phyloP scores from a whole-genome alignment of 257 asterid species.

The Jacaranda copaia region DNA sequence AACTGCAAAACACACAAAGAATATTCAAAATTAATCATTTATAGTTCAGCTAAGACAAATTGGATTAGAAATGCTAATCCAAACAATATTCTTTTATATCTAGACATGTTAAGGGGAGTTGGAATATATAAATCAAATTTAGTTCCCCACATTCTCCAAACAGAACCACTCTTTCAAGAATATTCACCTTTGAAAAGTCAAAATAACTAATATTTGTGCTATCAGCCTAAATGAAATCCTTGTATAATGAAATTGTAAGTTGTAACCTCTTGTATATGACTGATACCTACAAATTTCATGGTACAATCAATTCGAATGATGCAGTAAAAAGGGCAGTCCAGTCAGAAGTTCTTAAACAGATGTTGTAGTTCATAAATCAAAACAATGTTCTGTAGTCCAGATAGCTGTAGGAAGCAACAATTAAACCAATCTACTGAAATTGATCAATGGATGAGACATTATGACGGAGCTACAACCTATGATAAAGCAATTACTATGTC shows the following conservation, averaged over 20 bases:
- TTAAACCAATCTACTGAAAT: neutral
- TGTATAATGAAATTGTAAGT: neutral
- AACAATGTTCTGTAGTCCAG: neutral
- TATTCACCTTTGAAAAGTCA: neutral
- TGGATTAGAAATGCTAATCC: neutral
- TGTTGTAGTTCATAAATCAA: neutral
- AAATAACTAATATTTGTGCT: neutral
- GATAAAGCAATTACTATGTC: neutral
- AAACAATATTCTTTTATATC: neutral
- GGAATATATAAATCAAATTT: neutral
- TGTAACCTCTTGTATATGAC: neutral
- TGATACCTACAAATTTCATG: neutral
- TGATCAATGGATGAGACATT: neutral
- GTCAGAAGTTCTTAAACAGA: neutral
- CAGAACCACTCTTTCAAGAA: neutral
- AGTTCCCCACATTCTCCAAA: neutral
- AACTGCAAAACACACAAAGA: neutral
- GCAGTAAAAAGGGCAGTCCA: neutral
- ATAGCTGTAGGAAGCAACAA: conserved; percentile 1
- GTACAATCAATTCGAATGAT: neutral
- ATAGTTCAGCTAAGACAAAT: neutral
- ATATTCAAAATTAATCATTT: neutral
- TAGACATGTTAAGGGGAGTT: neutral
- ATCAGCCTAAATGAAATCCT: neutral
- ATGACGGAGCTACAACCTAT: neutral